phyloP scores from a whole-genome alignment of 2,329 filamentous ascomycete species.

The Helotiales sp. region DNA sequence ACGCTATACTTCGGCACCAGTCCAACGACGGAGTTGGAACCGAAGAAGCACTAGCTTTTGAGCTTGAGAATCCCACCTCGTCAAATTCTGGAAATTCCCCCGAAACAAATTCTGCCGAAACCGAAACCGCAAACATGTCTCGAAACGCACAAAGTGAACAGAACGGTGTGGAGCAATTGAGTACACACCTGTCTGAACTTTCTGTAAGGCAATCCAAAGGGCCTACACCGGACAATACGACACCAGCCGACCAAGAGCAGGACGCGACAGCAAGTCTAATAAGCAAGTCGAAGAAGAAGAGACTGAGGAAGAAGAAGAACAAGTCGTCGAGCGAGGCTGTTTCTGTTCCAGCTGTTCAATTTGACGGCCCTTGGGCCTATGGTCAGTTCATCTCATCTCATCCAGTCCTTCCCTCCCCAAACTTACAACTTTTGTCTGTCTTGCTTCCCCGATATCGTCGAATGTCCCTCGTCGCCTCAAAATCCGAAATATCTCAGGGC shows the following conservation, averaged over 20 bases:
- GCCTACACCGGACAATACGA: neutral
- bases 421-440: neutral
- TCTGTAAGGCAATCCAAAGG: neutral
- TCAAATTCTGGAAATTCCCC: neutral
- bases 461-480: neutral
- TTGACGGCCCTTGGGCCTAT: neutral
- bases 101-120: neutral
- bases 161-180: neutral
- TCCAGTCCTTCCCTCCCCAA: neutral
- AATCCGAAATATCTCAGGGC: neutral
- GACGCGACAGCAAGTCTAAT: neutral
- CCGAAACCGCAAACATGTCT: neutral
- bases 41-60: neutral
- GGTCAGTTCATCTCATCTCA: slow-evolving; percentile 4
- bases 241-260: neutral
- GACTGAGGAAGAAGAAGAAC: neutral
- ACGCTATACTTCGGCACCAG: neutral
- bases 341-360: neutral
- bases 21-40: neutral
- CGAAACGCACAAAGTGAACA: neutral
- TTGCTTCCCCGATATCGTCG: neutral
- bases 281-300: neutral
- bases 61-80: neutral
- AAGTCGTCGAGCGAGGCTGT: neutral
- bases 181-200: neutral